Evolutionary conservation across 306 rosid genomes (phyloP).

Genomic region (Styphnolobium japonicum): DNA sequence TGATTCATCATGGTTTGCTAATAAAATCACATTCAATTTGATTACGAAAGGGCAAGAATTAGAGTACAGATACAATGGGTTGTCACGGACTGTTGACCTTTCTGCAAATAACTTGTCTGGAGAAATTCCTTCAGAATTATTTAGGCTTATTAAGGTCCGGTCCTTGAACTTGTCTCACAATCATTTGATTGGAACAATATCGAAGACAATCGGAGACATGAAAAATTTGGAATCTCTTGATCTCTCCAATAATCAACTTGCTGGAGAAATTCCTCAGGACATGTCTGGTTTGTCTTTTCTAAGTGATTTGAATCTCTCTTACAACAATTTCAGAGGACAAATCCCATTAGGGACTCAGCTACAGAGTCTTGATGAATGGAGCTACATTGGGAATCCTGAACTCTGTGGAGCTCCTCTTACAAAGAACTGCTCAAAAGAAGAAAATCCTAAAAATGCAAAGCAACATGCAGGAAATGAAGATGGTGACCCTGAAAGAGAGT

Average conservation of each 20-base stretch:
- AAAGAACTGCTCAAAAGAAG: neutral
- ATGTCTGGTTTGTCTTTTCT: neutral
- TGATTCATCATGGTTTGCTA: no score
- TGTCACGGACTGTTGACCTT: neutral
- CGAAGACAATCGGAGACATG: neutral
- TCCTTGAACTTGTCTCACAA: neutral
- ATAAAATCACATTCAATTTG: neutral
- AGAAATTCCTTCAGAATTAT: neutral
- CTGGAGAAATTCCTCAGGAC: neutral
- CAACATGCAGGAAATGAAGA: no score
- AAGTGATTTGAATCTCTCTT: neutral
- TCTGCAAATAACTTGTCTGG: neutral
- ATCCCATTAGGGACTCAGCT: neutral
- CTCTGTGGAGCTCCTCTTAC: neutral
- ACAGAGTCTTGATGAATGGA: neutral
- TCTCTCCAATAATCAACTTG: neutral
- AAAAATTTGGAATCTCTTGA: no score
- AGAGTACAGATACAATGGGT: accelerated
- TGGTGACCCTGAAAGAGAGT: no score
- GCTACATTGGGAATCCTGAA: neutral
- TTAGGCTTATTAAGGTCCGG: neutral
- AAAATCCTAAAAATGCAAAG: neutral
- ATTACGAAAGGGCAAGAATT: neutral
- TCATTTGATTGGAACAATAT: neutral
- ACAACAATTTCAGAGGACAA: neutral